phyloP scores from a whole-genome alignment of 192 early-diverging fungal species.

The Backusella tuberculispora region DNA sequence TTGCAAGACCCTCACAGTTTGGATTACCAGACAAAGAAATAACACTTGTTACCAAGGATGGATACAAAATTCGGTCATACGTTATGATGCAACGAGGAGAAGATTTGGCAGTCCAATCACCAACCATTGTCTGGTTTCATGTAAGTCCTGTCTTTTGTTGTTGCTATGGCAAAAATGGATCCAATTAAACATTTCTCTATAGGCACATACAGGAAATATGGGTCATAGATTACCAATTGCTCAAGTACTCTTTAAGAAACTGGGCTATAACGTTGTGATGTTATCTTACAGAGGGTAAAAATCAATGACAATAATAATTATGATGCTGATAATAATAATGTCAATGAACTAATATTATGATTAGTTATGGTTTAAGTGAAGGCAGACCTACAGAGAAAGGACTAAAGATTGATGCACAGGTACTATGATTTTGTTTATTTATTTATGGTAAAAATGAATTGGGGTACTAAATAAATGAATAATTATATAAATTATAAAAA shows the following conservation, averaged over 20 bases:
- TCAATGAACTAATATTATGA: not conserved
- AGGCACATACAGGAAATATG: conserved; percentile 90
- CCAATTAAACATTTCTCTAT: not conserved
- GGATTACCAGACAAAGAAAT: conserved; percentile 65
- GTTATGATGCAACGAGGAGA: conserved; percentile 66
- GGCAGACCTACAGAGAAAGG: conserved; percentile 84
- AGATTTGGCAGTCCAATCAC: conserved; percentile 53
- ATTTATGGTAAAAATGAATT: not conserved
- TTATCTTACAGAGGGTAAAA: conserved; percentile 91
- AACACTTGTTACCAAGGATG: conserved; percentile 81
- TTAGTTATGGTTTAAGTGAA: conserved; percentile 31
- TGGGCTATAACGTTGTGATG: conserved; percentile 92
- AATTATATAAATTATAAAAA: not conserved
- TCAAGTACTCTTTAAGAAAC: conserved; percentile 63
- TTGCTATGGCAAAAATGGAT: not conserved
- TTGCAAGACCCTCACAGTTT: conserved; percentile 70
- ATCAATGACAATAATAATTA: not conserved
- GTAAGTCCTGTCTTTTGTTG: conserved; percentile 53
- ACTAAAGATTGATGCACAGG: conserved; percentile 85
- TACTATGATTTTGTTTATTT: conserved; percentile 26
- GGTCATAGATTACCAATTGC: conserved; percentile 95
- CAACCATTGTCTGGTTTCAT: conserved; percentile 69
- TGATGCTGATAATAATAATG: not conserved
- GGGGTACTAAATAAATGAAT: not conserved
- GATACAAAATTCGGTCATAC: conserved; percentile 76